phyloP scores from a whole-genome alignment of 129 eudicot genomes.

The Ambrosia artemisiifolia region DNA sequence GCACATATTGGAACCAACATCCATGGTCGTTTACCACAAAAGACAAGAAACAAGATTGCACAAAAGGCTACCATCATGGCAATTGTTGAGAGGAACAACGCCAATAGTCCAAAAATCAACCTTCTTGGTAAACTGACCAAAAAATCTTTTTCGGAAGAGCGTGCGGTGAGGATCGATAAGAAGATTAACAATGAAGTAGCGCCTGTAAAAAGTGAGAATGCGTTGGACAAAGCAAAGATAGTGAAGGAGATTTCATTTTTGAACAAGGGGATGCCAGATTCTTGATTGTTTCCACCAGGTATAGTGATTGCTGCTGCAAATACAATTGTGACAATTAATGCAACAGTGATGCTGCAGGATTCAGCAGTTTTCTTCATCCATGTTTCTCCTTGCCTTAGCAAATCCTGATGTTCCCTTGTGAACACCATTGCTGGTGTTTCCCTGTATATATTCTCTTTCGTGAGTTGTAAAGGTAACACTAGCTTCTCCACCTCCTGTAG shows the following conservation, averaged over 20 bases:
- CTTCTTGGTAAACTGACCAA: not conserved
- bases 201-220: not conserved
- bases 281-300: not conserved
- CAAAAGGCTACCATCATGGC: not conserved
- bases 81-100: not conserved
- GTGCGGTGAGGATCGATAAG: not conserved
- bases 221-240: not conserved
- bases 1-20: not conserved
- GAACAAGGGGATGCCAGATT: not conserved
- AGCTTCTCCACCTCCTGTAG: not conserved
- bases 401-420: not conserved
- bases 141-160: not conserved
- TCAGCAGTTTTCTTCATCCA: not conserved
- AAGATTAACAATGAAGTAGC: not conserved
- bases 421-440: not conserved
- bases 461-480: not conserved
- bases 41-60: not conserved
- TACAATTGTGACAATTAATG: not conserved
- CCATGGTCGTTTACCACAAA: not conserved
- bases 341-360: not conserved
- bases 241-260: not conserved
- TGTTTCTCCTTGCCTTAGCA: not conserved
- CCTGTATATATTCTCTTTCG: not conserved
- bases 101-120: not conserved
- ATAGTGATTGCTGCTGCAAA: not conserved